Base-by-base conservation (phyloP, 2,329 filamentous ascomycete genomes). In the Sclerotiophoma versabilis region DNA sequence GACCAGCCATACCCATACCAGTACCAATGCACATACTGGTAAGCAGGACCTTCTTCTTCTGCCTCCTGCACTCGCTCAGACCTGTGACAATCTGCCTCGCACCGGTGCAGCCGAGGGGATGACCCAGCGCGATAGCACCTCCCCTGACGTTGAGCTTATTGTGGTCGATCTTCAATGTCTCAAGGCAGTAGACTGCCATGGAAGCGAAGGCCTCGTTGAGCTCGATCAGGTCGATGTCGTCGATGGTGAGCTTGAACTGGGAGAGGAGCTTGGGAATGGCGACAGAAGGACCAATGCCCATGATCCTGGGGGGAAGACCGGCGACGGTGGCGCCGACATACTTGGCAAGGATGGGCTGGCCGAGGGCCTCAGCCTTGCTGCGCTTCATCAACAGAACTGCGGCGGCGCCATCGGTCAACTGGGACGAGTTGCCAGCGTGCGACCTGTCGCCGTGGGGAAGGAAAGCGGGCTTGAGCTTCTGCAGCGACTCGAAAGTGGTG, bases 191-290 rank as follows among this genome's bases (percentile, higher is more conserved):
- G 25, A 97, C 93, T 1, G 92, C 93, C 95, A 98, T 98, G 46
- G 90, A 95, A 19, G 93, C 93, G 70, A 99, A 99, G 1, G 95
- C 95, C 83, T 99, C 95, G 81, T 99, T 99, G 72, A 99, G 79
- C 83, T 98, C 95, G 65, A 93, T 83, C 29, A 98, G 84, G 71
- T 99, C 95, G 58, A 95, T 85, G 67, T 98, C 95, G 54, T 88
- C 84, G 48, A 96, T 80, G 20, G 83, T 85, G 57, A 99, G 78
- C 77, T 89, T 87, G 83, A 89, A 87, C 79, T 95, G 88, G 71
- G 78, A 78, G 38, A 99, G 84, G 25, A 99, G 86, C 85, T 99
- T 99, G 59, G 85, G 86, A 58, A 88, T 86, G 17, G 85, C 85
- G 62, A 85, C 77, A 36, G 87, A 87, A 29, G 91, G 91, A 49